Base-by-base conservation (phyloP, 2,329 filamentous ascomycete genomes). In the Whalleya microplaca region DNA sequence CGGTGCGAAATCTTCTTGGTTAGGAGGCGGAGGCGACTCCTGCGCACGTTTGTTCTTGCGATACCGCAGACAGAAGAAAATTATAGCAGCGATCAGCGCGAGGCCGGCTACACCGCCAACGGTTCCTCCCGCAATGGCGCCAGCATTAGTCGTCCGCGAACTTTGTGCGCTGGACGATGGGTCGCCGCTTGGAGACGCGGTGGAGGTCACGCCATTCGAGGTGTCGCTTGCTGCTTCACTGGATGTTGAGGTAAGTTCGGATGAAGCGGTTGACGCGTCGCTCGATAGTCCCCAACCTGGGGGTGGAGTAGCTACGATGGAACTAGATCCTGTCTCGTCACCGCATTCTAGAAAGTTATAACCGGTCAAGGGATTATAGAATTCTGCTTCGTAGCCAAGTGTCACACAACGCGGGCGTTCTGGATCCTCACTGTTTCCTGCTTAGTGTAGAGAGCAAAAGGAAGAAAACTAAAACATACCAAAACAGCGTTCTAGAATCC, bases 61-160 rank as follows among this genome's bases (percentile, higher is more conserved):
- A 20, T 55, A 51, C 45, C 64, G 57, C 7, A 71, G 18, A 19
- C 66, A 55, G 43, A 70, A 66, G 2, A 67, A 60, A 9, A 69
- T 52, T 8, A 58, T 64, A 4, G 62, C 64, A 3, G 55, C 51
- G 41, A 72, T 62, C 16, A 70, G 49, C 12, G 63, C 61, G 41
- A 69, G 55, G 41, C 63, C 65, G 21, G 62, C 65, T 44, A 70
- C 52, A 14, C 69, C 68, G 18, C 67, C 68, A 20, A 69, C 53
- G 4, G 65, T 62, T 14, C 69, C 65, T 19, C 66, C 65, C 1
- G 58, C 67, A 21, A 74, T 72, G 18, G 67, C 67, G 3, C 70
- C 72, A 3, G 58, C 51, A 40, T 64, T 64, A 4, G 19, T 57
- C 29, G 58, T 56, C 3, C 23, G 21, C 14, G 58, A 53, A 45